Evolutionary conservation across 805 yeast genomes (phyloP), one percentile per base, ranked within the genome.

Genomic region (Alloascoidea africana): DNA sequence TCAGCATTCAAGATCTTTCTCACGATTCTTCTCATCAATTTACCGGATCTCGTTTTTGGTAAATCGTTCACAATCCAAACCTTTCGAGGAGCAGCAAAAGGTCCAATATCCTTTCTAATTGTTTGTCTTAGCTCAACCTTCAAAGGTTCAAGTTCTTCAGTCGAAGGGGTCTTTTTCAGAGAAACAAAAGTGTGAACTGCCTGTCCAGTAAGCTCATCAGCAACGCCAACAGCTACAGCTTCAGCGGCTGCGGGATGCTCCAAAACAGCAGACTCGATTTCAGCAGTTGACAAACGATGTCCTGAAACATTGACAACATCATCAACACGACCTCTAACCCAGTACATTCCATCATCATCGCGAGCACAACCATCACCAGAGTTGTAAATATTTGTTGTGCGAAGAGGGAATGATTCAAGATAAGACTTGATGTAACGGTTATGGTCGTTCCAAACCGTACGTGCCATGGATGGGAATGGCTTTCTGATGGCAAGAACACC

Each of bases 1-100:
- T 89, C 96, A 47, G 89, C 87, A 38, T 91, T 76, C 39, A 86
- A 77, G 43, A 89, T 73, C 65, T 89, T 91, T 64, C 98, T 79
- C 61, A 91, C 70, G 44, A 91, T 81, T 68, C 98, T 83, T 70
- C 98, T 82, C 94, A 91, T 89, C 55, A 91, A 87, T 70, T 91
- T 91, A 50, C 98, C 98, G 6, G 96, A 85, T 65, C 98, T 76
- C 16, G 98, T 91, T 73, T 89, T 91, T 62, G 98, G 98, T 59
- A 91, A 72, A 55, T 91, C 97, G 42, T 75, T 78, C 39, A 89
- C 94, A 42, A 87, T 63, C 49, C 79, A 65, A 41, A 87, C 76
- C 41, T 76, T 65, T 61, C 87, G 87, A 54, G 98, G 98, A 40
- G 96, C 94, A 15, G 98, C 98, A 60, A 85, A 85, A 36, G 76